Evolutionary conservation across 164 flowering plant genomes (phyloP).

Genomic region (Magnolia sinica): DNA sequence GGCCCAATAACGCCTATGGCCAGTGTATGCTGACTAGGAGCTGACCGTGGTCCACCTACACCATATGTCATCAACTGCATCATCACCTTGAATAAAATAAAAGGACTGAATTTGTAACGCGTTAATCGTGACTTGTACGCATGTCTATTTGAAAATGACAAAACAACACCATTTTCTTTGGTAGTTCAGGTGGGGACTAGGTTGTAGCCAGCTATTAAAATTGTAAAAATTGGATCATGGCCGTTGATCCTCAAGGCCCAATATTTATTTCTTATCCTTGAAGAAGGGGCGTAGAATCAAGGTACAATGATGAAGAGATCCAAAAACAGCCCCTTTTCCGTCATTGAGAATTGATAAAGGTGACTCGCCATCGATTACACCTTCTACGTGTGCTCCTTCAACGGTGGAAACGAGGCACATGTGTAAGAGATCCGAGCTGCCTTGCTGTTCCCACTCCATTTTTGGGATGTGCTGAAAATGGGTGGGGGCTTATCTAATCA

Average conservation of each 20-base stretch:
- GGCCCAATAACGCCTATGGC: neutral
- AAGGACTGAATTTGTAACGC: neutral
- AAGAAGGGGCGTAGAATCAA: neutral
- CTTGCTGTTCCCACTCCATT: no score
- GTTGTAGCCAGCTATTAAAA: neutral
- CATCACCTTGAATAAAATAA: neutral
- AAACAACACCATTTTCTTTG: neutral
- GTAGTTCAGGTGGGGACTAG: neutral
- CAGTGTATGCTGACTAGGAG: neutral
- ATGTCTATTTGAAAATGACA: neutral
- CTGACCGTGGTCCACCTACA: neutral
- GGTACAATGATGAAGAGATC: neutral
- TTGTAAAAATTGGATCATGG: neutral
- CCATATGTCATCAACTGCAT: neutral
- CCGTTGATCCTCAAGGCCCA: neutral
- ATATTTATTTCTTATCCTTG: neutral
- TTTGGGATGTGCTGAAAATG: no score
- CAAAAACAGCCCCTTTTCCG: neutral
- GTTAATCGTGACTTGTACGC: neutral
- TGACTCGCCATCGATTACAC: no score
- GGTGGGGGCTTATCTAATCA: no score
- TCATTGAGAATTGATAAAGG: no score
- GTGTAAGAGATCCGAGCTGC: no score
- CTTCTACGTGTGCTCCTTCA: no score
- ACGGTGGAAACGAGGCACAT: no score